phyloP scores from a whole-genome alignment of 208 protist genomes.

The Wallacemonas sp. region DNA sequence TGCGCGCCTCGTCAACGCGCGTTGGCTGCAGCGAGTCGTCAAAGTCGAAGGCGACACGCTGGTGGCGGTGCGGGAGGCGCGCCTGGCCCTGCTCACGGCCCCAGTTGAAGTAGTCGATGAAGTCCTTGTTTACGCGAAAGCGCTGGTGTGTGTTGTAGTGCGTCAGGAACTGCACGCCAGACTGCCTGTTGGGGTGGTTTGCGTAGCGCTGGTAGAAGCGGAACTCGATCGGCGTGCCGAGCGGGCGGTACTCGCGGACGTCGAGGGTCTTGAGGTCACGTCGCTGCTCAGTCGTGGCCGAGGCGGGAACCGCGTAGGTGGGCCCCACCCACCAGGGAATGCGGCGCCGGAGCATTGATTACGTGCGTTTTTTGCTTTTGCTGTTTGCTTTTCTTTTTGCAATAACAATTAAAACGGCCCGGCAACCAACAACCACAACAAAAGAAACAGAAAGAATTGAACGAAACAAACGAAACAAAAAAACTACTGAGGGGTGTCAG shows the following conservation, averaged over 20 bases:
- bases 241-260: conserved; percentile 81
- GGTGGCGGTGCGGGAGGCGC: conserved; percentile 85
- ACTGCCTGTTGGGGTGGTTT: conserved; percentile 88
- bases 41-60: conserved; percentile 92
- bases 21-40: conserved; percentile 84
- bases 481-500: no score
- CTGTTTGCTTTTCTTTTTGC: no score
- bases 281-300: conserved; percentile 17
- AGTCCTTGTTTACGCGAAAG: conserved; percentile 88
- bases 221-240: conserved; percentile 89
- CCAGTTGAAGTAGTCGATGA: conserved; percentile 93
- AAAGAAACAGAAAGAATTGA: background rate
- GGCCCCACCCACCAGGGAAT: conserved; percentile 23
- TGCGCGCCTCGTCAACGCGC: conserved; percentile 24
- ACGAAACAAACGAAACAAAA: conserved; percentile 8
- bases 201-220: conserved; percentile 92
- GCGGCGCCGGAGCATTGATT: conserved; percentile 42
- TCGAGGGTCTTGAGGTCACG: conserved; percentile 84
- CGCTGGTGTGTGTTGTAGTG: conserved; percentile 91
- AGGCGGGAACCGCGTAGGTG: background rate
- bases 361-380: no score
- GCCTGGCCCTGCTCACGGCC: conserved; percentile 90
- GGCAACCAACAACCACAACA: no score
- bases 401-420: no score
- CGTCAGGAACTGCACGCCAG: conserved; percentile 88